A percentile compares a stretch with the other conserved stretches of the same genome.
Conservation (phyloP, 768 basidiomycete genomes). For the Lactarius hengduanensis region DNA sequence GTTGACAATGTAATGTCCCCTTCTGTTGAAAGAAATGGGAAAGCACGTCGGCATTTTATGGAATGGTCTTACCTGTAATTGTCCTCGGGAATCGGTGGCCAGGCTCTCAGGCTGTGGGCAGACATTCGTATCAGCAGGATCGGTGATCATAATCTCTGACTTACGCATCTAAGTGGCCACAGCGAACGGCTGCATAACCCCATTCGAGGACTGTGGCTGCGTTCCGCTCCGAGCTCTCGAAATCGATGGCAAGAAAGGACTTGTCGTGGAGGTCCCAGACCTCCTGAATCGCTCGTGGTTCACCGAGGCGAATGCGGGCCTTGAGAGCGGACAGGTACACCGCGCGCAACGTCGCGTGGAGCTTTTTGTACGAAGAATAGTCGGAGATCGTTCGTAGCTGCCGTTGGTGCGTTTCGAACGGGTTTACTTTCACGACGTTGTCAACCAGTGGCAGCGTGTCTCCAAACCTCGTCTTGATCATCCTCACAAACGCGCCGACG, state of each 20-base stretch:
- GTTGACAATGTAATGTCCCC: conserved; percentile 70
- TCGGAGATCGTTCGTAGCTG: conserved; percentile 71
- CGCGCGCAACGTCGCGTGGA: conserved; percentile 69
- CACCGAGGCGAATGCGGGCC: conserved; percentile 60
- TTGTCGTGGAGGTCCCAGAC: conserved; percentile 71
- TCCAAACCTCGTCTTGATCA: conserved; percentile 86
- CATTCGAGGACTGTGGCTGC: conserved; percentile 68
- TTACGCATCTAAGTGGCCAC: conserved; percentile 67
- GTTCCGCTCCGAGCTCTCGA: conserved; percentile 75
- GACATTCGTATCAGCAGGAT: background rate
- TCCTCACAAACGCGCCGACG: conserved; percentile 73
- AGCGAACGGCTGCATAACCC: conserved; percentile 80
- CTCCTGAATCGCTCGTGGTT: conserved; percentile 59
- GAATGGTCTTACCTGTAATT: conserved; percentile 62
- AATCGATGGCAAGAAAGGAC: conserved; percentile 72
- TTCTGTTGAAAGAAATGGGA: conserved; percentile 34
- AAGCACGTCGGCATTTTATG: conserved; percentile 5
- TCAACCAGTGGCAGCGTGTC: conserved; percentile 71
- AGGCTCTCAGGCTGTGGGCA: conserved; percentile 53
- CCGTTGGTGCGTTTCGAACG: conserved; percentile 67
- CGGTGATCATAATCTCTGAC: conserved; percentile 30
- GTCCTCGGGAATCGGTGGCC: conserved; percentile 73
- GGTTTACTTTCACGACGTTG: conserved; percentile 64
- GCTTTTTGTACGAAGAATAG: conserved; percentile 63
- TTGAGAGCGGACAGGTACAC: conserved; percentile 65